Percentiles rank a stretch among this genome's conserved stretches.
These are phyloP conservation scores for Cladosporium sp. DNA, from an alignment of 2,329 filamentous ascomycete species.

Conservation along the genomic window DNA sequence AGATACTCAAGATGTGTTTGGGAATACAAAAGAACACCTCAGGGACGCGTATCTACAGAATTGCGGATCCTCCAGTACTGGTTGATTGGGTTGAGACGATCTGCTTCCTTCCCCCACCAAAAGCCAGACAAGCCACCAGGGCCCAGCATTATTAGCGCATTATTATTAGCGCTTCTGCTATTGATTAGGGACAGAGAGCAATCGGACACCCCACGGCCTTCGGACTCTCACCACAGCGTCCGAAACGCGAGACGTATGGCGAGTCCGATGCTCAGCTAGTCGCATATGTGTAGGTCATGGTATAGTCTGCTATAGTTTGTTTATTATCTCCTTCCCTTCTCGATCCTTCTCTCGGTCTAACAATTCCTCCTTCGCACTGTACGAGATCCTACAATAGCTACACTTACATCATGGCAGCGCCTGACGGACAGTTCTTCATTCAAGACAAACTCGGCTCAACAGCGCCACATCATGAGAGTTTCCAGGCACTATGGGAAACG, in stretches of 20 bases:
- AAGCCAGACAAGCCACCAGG: neutral
- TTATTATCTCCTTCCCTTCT: neutral
- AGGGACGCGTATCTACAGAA: too few species aligned
- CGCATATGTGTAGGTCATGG: neutral
- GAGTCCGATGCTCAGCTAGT: neutral
- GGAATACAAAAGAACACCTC: too few species aligned
- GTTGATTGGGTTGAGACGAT: neutral
- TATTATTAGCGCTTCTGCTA: slow-evolving; percentile 1
- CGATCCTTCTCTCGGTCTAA: neutral
- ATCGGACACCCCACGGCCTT: slow-evolving; percentile 3
- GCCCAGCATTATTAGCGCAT: neutral
- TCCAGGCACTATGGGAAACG: slow-evolving; percentile 60
- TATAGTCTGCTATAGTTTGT: neutral
- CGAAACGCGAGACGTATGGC: slow-evolving; percentile 6
- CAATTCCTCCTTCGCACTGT: neutral
- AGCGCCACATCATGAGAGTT: slow-evolving; percentile 45
- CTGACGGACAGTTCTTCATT: slow-evolving; percentile 39
- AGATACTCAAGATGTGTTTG: too few species aligned
- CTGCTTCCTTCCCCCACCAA: neutral
- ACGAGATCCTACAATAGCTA: neutral
- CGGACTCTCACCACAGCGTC: slow-evolving; percentile 4
- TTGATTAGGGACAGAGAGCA: neutral
- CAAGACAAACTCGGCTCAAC: slow-evolving; percentile 40
- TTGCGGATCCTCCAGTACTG: neutral
- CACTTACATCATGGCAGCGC: slow-evolving; percentile 19